These are phyloP conservation scores for Eimeria falciformis DNA, from an alignment of 169 alveolate species.

Conservation along the genomic window DNA sequence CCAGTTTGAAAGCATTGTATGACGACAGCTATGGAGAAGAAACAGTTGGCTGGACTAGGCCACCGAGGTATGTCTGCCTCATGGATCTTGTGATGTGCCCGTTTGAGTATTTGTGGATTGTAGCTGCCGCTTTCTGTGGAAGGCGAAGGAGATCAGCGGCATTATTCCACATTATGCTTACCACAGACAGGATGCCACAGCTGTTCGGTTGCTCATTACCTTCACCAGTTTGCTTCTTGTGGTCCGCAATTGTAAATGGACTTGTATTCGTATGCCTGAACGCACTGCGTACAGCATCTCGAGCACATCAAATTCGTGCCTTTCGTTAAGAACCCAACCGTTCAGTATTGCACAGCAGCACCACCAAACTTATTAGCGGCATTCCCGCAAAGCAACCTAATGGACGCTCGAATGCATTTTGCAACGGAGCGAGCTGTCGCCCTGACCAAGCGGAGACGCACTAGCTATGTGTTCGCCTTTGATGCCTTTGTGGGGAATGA, in stretches of 20 bases:
- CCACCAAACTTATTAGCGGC: too few relatives aligned
- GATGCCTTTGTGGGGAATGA: background rate
- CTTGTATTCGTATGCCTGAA: background rate
- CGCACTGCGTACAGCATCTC: background rate
- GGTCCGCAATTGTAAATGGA: background rate
- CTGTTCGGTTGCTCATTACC: background rate
- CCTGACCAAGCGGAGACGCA: background rate
- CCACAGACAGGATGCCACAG: background rate
- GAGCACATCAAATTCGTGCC: background rate
- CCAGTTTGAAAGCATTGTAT: background rate
- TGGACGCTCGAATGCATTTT: too few relatives aligned
- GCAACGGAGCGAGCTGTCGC: too few relatives aligned
- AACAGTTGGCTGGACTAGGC: background rate
- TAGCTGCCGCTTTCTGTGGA: background rate
- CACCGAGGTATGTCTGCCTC: slow-evolving; percentile 61
- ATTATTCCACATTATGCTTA: background rate
- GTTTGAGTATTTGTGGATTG: background rate
- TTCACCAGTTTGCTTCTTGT: background rate
- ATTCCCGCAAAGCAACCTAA: too few relatives aligned
- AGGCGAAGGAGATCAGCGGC: background rate
- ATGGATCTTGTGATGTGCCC: background rate
- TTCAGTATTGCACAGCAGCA: too few relatives aligned
- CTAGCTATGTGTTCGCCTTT: background rate
- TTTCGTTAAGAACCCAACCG: background rate
- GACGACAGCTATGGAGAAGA: background rate